phyloP scores from a whole-genome alignment of 1,284 basidiomycete species.

The Ustilago shanxiensis region DNA sequence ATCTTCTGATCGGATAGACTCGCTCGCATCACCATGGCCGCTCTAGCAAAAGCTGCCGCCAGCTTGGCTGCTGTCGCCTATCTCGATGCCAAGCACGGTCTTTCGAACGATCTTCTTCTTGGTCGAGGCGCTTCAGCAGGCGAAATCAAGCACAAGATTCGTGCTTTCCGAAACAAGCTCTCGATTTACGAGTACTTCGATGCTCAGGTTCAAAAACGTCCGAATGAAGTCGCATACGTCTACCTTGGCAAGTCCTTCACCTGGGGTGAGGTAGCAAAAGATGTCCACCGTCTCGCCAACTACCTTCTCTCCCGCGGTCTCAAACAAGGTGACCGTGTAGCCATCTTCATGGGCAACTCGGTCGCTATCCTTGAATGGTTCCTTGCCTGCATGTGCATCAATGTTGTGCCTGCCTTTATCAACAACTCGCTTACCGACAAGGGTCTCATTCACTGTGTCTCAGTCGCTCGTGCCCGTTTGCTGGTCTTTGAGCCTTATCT shows the following conservation, averaged over 20 bases:
- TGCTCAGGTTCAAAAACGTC: slow-evolving; percentile 40
- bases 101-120: slow-evolving; percentile 50
- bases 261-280: slow-evolving; percentile 56
- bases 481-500: slow-evolving; percentile 68
- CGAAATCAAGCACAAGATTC: slow-evolving; percentile 47
- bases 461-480: slow-evolving; percentile 56
- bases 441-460: slow-evolving; percentile 68
- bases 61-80: slow-evolving; percentile 61
- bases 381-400: slow-evolving; percentile 64
- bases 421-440: slow-evolving; percentile 68
- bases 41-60: slow-evolving; percentile 57
- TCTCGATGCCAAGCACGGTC: slow-evolving; percentile 63
- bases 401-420: slow-evolving; percentile 69
- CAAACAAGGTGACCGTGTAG: slow-evolving; percentile 60
- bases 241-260: slow-evolving; percentile 60
- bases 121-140: slow-evolving; percentile 34
- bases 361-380: slow-evolving; percentile 59
- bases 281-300: slow-evolving; percentile 58
- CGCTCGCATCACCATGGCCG: slow-evolving; percentile 25
- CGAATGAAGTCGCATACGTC: slow-evolving; percentile 58
- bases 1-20: too few relatives aligned
- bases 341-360: slow-evolving; percentile 65
- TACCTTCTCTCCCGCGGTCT: slow-evolving; percentile 57
- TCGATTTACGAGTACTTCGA: slow-evolving; percentile 62
- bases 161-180: slow-evolving; percentile 48